phyloP scores from a whole-genome alignment of 2,329 filamentous ascomycete genomes.

The Thermoascus crustaceus region DNA sequence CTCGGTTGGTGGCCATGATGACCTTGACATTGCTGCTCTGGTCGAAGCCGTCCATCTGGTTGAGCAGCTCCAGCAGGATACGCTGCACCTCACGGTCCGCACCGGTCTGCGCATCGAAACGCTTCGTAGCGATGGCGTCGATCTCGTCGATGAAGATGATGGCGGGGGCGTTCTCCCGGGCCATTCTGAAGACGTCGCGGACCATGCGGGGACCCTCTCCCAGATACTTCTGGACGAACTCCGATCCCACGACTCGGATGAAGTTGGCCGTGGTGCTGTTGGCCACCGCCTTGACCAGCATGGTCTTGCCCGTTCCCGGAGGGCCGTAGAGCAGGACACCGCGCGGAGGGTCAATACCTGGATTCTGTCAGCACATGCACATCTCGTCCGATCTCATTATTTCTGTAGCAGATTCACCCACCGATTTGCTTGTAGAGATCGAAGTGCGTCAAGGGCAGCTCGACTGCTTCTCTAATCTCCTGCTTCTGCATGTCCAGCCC shows the following conservation, averaged over 20 bases:
- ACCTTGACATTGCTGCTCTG: conserved; percentile 99
- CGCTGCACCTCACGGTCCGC: conserved; percentile 97
- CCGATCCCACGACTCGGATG: conserved; percentile 94
- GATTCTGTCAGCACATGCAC: conserved; percentile 13
- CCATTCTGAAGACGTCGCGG: conserved; percentile 98
- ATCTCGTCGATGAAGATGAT: conserved; percentile 99
- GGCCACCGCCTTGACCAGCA: conserved; percentile 96
- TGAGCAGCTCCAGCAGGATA: conserved; percentile 92
- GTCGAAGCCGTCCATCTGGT: conserved; percentile 99
- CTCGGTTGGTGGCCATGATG: conserved; percentile 98
- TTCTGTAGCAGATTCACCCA: conserved; percentile 16
- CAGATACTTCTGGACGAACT: conserved; percentile 98
- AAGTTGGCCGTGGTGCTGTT: conserved; percentile 98
- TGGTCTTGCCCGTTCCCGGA: conserved; percentile 92
- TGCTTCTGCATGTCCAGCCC: conserved; percentile 99
- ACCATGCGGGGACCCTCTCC: conserved; percentile 98
- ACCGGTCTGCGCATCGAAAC: conserved; percentile 97
- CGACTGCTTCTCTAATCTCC: conserved; percentile 95
- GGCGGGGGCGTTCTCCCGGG: conserved; percentile 90
- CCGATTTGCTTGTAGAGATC: conserved; percentile 99
- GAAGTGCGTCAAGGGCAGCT: conserved; percentile 93
- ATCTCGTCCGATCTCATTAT: no score
- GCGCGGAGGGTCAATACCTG: conserved; percentile 82
- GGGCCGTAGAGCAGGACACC: conserved; percentile 95
- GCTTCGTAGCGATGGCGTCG: conserved; percentile 96